These are phyloP conservation scores for Daldinia grandis DNA, from an alignment of 495 filamentous ascomycete genomes.

Conservation along the genomic window DNA sequence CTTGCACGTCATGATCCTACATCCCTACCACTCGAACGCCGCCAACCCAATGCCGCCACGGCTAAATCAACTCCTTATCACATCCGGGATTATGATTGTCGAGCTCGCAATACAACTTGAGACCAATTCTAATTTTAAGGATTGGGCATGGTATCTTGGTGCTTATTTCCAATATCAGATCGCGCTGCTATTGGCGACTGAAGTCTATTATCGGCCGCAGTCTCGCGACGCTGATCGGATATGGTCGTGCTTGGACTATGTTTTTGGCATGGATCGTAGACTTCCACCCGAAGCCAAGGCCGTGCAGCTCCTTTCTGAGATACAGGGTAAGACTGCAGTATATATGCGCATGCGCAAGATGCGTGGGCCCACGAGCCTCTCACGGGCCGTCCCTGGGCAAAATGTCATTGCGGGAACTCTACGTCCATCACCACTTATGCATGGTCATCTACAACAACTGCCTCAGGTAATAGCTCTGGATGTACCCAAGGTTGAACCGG, in stretches of 20 bases:
- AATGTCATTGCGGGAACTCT: slow-evolving; percentile 53
- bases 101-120: slow-evolving; percentile 70
- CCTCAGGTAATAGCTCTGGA: slow-evolving; percentile 11
- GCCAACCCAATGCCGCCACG: slow-evolving; percentile 58
- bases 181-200: slow-evolving; percentile 61
- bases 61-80: slow-evolving; percentile 58
- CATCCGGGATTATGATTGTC: slow-evolving; percentile 60
- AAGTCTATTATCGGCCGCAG: slow-evolving; percentile 64
- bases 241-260: slow-evolving; percentile 75
- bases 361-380: slow-evolving; percentile 52
- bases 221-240: slow-evolving; percentile 66
- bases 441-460: slow-evolving; percentile 4
- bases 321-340: slow-evolving; percentile 50
- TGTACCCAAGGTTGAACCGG: slow-evolving; percentile 27
- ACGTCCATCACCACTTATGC: slow-evolving; percentile 20
- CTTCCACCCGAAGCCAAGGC: slow-evolving; percentile 54
- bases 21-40: slow-evolving; percentile 68
- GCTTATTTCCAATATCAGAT: slow-evolving; percentile 66
- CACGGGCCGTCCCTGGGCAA: slow-evolving; percentile 46
- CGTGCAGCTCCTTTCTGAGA: slow-evolving; percentile 51
- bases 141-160: slow-evolving; percentile 66
- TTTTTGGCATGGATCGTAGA: slow-evolving; percentile 66
- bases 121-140: slow-evolving; percentile 57
- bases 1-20: slow-evolving; percentile 70
- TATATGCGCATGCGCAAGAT: slow-evolving; percentile 58